These are phyloP conservation scores for Pleurotus tuber-regium DNA, from an alignment of 768 basidiomycete genomes.

Conservation along the genomic window DNA sequence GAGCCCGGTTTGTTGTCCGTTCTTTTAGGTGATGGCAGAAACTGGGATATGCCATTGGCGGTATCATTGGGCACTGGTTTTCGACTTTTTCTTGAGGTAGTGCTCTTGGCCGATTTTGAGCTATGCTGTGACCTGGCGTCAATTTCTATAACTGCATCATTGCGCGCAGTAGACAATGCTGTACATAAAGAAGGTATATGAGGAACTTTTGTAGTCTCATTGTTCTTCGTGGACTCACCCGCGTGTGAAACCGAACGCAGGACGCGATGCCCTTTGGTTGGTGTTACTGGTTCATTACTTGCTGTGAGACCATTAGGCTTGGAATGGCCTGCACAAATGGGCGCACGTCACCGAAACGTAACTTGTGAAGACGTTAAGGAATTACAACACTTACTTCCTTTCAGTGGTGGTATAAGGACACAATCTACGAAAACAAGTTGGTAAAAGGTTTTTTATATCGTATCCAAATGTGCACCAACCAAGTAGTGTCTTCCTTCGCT, in stretches of 20 bases:
- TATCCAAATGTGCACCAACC: neutral
- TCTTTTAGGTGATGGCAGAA: neutral
- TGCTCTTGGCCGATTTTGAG: constrained; percentile 2
- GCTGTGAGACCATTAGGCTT: too few relatives aligned
- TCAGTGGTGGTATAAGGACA: neutral
- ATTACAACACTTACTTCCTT: neutral
- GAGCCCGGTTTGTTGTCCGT: neutral
- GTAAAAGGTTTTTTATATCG: neutral
- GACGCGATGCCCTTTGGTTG: too few relatives aligned
- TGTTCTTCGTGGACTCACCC: too few relatives aligned
- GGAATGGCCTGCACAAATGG: too few relatives aligned
- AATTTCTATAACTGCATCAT: neutral
- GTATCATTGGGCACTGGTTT: neutral
- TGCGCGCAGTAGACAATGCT: neutral
- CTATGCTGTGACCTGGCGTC: neutral
- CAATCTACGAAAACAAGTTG: neutral
- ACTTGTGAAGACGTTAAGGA: too few relatives aligned
- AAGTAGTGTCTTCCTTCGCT: neutral
- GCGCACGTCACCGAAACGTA: too few relatives aligned
- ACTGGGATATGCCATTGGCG: neutral
- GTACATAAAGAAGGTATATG: too few relatives aligned
- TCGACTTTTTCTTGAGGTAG: neutral
- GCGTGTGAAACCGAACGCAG: too few relatives aligned
- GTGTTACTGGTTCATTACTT: too few relatives aligned
- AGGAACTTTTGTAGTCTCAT: too few relatives aligned